Percentiles rank a stretch among this genome's conserved stretches.
phyloP scores from a whole-genome alignment of 495 filamentous ascomycete genomes.

The Aspergillus leporis region DNA sequence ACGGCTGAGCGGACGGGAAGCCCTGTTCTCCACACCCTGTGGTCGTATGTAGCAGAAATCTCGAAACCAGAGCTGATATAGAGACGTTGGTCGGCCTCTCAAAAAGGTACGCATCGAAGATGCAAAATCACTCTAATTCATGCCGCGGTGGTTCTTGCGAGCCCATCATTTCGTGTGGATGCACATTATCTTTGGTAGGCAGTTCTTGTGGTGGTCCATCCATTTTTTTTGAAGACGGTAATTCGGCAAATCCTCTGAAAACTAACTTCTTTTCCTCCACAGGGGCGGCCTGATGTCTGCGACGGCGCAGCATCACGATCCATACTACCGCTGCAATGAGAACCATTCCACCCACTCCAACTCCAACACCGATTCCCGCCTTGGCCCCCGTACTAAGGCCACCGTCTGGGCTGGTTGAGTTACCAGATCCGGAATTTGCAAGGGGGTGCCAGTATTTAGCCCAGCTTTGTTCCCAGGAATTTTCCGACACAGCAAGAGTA shows the following conservation, averaged over 20 bases:
- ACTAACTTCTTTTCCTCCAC: background rate
- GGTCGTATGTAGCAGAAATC: too few species aligned
- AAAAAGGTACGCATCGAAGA: too few species aligned
- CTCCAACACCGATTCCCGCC: constrained; percentile 13
- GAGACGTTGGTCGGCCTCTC: too few species aligned
- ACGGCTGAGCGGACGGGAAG: too few species aligned
- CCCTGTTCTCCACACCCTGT: too few species aligned
- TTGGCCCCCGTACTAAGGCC: constrained; percentile 11
- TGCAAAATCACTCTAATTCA: background rate
- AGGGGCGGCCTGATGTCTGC: background rate
- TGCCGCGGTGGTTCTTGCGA: background rate
- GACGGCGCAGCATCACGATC: background rate
- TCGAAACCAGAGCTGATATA: too few species aligned
- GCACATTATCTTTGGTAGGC: background rate
- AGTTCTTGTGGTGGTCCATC: background rate
- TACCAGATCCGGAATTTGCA: background rate
- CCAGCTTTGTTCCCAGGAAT: constrained; percentile 16
- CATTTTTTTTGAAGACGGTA: background rate
- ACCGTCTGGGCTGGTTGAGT: background rate
- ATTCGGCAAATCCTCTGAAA: background rate
- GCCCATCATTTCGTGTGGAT: background rate
- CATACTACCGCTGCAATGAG: constrained; percentile 10
- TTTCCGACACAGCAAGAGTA: background rate
- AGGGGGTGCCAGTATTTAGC: constrained; percentile 8
- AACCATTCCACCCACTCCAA: constrained; percentile 9